A percentile compares a stretch with the other conserved stretches of the same genome.
Evolutionary conservation across 2,329 filamentous ascomycete genomes (phyloP).

Genomic region (Scytalidium sp.): DNA sequence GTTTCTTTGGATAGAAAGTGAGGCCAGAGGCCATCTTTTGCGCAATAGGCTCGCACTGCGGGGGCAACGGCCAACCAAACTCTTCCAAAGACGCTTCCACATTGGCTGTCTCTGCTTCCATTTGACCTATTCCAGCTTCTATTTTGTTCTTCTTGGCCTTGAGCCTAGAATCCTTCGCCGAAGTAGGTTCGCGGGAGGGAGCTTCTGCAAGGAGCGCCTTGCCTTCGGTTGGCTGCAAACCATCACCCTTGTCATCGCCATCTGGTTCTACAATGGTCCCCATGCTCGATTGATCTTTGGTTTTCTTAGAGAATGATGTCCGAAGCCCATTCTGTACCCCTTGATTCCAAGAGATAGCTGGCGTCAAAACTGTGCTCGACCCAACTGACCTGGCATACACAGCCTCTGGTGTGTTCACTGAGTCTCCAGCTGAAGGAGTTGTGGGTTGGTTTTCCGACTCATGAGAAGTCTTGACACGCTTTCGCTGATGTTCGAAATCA

Average conservation of each 20-base stretch:
- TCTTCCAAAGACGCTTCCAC: constrained; percentile 1
- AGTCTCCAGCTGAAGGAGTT: neutral
- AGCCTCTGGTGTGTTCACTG: constrained; percentile 10
- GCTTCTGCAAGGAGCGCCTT: neutral
- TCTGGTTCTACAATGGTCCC: neutral
- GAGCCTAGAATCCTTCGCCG: neutral
- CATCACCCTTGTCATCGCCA: neutral
- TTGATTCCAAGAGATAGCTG: constrained; percentile 41
- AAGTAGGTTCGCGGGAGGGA: neutral
- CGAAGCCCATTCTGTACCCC: constrained; percentile 36
- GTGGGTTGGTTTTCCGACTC: constrained; percentile 17
- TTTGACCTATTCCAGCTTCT: constrained; percentile 13
- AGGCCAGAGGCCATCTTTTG: neutral
- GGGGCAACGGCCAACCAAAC: constrained; percentile 6
- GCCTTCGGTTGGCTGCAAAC: neutral
- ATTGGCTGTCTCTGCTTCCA: constrained; percentile 11
- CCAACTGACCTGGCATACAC: neutral
- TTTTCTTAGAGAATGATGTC: constrained; percentile 33
- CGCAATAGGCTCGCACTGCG: neutral
- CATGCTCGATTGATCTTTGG: neutral
- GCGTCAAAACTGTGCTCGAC: constrained; percentile 7
- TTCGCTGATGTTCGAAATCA: constrained; percentile 13
- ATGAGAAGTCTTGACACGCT: constrained; percentile 8
- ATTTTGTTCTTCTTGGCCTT: neutral
- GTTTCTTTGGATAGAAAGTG: neutral